Evolutionary conservation across 768 basidiomycete genomes (phyloP).

Genomic region (Lactifluus pinguis): DNA sequence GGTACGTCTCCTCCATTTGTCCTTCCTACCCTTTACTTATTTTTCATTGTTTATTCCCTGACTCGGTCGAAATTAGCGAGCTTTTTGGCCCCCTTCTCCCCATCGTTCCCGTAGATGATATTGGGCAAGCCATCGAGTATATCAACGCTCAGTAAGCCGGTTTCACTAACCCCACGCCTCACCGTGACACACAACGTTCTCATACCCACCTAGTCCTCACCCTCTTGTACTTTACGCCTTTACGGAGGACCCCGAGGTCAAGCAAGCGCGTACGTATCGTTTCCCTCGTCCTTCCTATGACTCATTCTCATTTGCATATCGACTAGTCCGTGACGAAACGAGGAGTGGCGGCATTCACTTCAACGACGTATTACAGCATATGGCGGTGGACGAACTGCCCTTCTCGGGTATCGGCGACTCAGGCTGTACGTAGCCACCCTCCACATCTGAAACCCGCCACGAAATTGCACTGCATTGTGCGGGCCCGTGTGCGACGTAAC

Average conservation of each 20-base stretch:
- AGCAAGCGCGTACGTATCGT: slow-evolving; percentile 8
- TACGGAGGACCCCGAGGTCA: slow-evolving; percentile 13
- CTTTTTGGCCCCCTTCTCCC: slow-evolving; percentile 67
- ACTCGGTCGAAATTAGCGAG: slow-evolving; percentile 36
- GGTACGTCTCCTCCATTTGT: slow-evolving; percentile 29
- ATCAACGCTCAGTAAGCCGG: slow-evolving; percentile 40
- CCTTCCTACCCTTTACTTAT: neutral
- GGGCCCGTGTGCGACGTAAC: no score
- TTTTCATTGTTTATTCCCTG: neutral
- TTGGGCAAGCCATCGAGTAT: slow-evolving; percentile 49
- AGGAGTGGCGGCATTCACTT: slow-evolving; percentile 26
- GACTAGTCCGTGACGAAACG: slow-evolving; percentile 25
- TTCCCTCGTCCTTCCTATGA: neutral
- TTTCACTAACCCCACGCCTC: neutral
- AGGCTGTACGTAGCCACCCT: slow-evolving; percentile 21
- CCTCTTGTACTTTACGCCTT: slow-evolving; percentile 17
- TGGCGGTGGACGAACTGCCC: slow-evolving; percentile 20
- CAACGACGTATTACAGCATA: slow-evolving; percentile 27
- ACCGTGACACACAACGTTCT: neutral
- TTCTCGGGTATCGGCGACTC: slow-evolving; percentile 26
- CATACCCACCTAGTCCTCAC: slow-evolving; percentile 7
- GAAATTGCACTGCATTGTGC: no score
- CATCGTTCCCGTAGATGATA: slow-evolving; percentile 45
- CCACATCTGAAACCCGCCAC: no score
- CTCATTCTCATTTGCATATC: neutral